Evolutionary conservation across 768 basidiomycete species (phyloP).

Genomic region (Hydnomerulius pinastri): DNA sequence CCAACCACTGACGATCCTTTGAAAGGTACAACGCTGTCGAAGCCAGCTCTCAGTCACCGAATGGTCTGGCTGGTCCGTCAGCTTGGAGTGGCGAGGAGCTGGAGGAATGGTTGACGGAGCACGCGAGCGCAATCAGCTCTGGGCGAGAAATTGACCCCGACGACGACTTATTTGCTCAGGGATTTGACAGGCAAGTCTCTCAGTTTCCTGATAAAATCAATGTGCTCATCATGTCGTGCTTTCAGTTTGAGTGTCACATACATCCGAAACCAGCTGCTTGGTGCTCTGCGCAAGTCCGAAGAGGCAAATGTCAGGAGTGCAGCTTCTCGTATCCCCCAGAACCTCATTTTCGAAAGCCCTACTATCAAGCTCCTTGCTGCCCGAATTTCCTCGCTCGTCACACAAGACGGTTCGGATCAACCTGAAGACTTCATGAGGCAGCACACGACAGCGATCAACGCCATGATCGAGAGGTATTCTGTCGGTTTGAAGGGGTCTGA

Average conservation of each 20-base stretch:
- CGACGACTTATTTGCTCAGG: slow-evolving; percentile 27
- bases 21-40: slow-evolving; percentile 27
- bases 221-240: too few relatives aligned
- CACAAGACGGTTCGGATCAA: not conserved
- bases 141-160: not conserved
- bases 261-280: slow-evolving; percentile 10
- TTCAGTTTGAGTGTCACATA: slow-evolving; percentile 23
- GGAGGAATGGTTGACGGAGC: slow-evolving; percentile 21
- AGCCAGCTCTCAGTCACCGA: too few relatives aligned
- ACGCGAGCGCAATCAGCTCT: slow-evolving; percentile 10
- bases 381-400: slow-evolving; percentile 7
- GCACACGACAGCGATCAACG: slow-evolving; percentile 23
- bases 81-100: slow-evolving; percentile 17
- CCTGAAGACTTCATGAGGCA: not conserved
- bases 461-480: slow-evolving; percentile 40
- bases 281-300: slow-evolving; percentile 26
- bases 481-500: slow-evolving; percentile 10
- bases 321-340: slow-evolving; percentile 22
- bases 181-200: slow-evolving; percentile 30
- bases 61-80: slow-evolving; percentile 14
- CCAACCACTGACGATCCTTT: not conserved
- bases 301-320: slow-evolving; percentile 24
- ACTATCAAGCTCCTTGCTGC: slow-evolving; percentile 36
- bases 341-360: slow-evolving; percentile 37
- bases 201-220: too few relatives aligned